Conservation (phyloP, 2,329 filamentous ascomycete species). For the Calonectria henricotiae region DNA sequence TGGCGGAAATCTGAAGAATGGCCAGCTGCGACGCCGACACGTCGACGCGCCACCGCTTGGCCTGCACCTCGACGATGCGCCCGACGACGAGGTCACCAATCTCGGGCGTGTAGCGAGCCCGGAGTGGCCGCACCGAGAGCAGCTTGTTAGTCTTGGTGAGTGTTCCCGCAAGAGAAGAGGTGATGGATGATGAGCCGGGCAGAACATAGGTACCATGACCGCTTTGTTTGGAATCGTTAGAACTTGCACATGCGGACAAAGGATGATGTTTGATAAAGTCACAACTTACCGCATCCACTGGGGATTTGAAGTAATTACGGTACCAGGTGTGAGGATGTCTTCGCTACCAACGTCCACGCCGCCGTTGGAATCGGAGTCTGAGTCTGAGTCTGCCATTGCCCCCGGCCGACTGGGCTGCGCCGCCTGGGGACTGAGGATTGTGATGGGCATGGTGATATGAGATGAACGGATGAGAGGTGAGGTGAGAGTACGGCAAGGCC, state of each 20-base stretch:
- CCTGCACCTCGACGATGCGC: conserved; percentile 94
- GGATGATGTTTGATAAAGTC: conserved; percentile 31
- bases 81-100: conserved; percentile 97
- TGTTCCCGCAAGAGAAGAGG: conserved; percentile 91
- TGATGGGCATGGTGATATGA: conserved; percentile 64
- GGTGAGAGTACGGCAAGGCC: conserved; percentile 29
- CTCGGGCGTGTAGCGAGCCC: conserved; percentile 94
- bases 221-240: conserved; percentile 61
- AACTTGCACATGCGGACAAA: neutral
- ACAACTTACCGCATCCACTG: conserved; percentile 90
- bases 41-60: conserved; percentile 94
- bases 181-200: conserved; percentile 77
- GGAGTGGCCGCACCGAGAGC: conserved; percentile 90
- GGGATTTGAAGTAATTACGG: conserved; percentile 89
- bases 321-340: conserved; percentile 88
- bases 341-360: conserved; percentile 64
- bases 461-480: conserved; percentile 25
- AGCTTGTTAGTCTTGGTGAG: conserved; percentile 97
- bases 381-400: conserved; percentile 56
- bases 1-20: conserved; percentile 86
- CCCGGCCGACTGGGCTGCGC: conserved; percentile 49
- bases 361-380: conserved; percentile 64
- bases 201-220: conserved; percentile 93
- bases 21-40: conserved; percentile 91
- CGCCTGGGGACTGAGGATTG: conserved; percentile 63